phyloP scores from a whole-genome alignment of 2,329 filamentous ascomycete species.

The Chrysosporium queenslandicum region DNA sequence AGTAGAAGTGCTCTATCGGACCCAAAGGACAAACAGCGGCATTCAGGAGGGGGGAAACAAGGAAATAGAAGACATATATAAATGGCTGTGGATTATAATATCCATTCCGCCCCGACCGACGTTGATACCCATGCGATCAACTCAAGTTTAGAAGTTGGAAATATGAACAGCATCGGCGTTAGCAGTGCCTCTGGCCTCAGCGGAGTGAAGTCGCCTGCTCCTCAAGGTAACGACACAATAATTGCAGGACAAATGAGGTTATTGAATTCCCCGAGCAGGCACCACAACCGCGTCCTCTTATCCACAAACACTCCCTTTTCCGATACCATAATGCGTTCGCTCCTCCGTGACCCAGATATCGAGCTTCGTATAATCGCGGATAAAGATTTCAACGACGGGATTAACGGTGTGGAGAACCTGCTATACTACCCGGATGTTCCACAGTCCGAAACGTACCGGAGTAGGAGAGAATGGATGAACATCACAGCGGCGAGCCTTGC shows the following conservation, averaged over 20 bases:
- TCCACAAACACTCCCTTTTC: slow-evolving; percentile 35
- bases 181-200: background rate
- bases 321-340: slow-evolving; percentile 30
- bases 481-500: slow-evolving; percentile 53
- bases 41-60: background rate
- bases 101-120: background rate
- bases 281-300: slow-evolving; percentile 27
- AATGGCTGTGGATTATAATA: slow-evolving; percentile 7
- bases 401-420: slow-evolving; percentile 28
- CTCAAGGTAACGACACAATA: background rate
- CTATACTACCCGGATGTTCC: slow-evolving; percentile 33
- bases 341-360: slow-evolving; percentile 31
- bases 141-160: background rate
- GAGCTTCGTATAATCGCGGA: slow-evolving; percentile 37
- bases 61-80: background rate
- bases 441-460: slow-evolving; percentile 30
- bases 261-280: slow-evolving; percentile 9
- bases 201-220: background rate
- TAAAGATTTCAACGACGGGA: slow-evolving; percentile 19
- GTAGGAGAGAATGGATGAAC: slow-evolving; percentile 33
- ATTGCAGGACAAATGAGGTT: slow-evolving; percentile 2
- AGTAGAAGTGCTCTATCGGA: background rate
- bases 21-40: background rate
- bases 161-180: background rate
- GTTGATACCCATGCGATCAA: background rate